phyloP scores from a whole-genome alignment of 2,329 filamentous ascomycete genomes.

The Neonectria faginata region DNA sequence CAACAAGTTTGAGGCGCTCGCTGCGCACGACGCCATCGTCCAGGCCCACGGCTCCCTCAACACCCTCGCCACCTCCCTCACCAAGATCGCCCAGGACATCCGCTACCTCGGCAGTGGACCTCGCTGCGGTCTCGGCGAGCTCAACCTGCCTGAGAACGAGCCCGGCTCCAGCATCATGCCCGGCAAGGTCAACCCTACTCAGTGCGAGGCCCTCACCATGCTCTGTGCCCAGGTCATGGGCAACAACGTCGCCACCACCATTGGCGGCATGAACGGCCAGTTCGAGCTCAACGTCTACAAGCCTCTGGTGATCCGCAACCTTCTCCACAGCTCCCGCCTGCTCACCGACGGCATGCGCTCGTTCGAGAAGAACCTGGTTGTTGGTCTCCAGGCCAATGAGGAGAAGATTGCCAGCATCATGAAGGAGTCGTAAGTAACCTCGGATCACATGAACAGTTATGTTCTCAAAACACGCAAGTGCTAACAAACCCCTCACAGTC shows the following conservation, averaged over 20 bases:
- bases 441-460: no score
- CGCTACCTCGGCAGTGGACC: slow-evolving; percentile 96
- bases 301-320: slow-evolving; percentile 93
- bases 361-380: slow-evolving; percentile 93
- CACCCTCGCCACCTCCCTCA: slow-evolving; percentile 89
- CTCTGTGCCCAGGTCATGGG: slow-evolving; percentile 97
- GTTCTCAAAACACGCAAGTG: not conserved
- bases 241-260: slow-evolving; percentile 92
- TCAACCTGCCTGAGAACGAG: slow-evolving; percentile 96
- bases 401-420: slow-evolving; percentile 89
- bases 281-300: slow-evolving; percentile 99
- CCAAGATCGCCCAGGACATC: slow-evolving; percentile 98
- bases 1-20: slow-evolving; percentile 98
- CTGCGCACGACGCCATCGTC: slow-evolving; percentile 94
- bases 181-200: slow-evolving; percentile 98
- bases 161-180: slow-evolving; percentile 99
- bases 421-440: slow-evolving; percentile 83
- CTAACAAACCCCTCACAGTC: slow-evolving; percentile 60
- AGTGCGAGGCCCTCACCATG: slow-evolving; percentile 98
- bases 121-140: slow-evolving; percentile 93
- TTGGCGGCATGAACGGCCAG: slow-evolving; percentile 96
- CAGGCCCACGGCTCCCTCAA: slow-evolving; percentile 95
- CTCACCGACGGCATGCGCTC: slow-evolving; percentile 93
- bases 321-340: slow-evolving; percentile 91
- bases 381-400: slow-evolving; percentile 91